A percentile compares a stretch with the other conserved stretches of the same genome.
These are phyloP conservation scores for Endocladia muricata DNA, from an alignment of 31 red algal species.

Conservation along the genomic window DNA sequence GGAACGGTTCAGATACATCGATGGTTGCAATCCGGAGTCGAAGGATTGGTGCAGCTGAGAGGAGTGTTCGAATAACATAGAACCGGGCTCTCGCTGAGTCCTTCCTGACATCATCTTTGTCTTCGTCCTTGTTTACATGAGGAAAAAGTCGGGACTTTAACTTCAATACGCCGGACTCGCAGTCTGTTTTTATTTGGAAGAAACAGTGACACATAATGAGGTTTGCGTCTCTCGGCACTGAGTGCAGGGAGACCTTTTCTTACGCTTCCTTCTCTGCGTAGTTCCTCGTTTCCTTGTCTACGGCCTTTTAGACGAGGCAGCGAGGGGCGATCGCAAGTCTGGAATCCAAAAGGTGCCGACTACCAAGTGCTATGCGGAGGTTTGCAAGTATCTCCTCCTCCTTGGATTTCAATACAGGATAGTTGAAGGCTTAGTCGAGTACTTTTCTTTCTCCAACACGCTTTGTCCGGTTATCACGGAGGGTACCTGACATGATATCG, in stretches of 20 bases:
- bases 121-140: neutral
- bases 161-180: neutral
- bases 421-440: neutral
- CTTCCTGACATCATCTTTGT: neutral
- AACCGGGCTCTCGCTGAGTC: neutral
- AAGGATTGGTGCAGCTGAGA: neutral
- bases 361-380: neutral
- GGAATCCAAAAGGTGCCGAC: neutral
- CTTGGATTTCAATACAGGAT: neutral
- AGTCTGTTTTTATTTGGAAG: constrained; percentile 3
- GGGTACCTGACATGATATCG: neutral
- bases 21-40: neutral
- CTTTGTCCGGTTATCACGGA: neutral
- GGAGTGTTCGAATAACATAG: neutral
- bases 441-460: neutral
- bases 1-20: neutral
- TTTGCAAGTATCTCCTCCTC: neutral
- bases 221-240: neutral
- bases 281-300: neutral
- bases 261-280: constrained; percentile 4
- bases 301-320: neutral
- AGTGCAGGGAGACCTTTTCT: neutral
- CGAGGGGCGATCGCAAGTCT: neutral
- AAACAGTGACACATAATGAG: neutral
- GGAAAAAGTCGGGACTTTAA: neutral